Evolutionary conservation across 2,329 filamentous ascomycete genomes (phyloP).

Genomic region (Phialophora chinensis): DNA sequence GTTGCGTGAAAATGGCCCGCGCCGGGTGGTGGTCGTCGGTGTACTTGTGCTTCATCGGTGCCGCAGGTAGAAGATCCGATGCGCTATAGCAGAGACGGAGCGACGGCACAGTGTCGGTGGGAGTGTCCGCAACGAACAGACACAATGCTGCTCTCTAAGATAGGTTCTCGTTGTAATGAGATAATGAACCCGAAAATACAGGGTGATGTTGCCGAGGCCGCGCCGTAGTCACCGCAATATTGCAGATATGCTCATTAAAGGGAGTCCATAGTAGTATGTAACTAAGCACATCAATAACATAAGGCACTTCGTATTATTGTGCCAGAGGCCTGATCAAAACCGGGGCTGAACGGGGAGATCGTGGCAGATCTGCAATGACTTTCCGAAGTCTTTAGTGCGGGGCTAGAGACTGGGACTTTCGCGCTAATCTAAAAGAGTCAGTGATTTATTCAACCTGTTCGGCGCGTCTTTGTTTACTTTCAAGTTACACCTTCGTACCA

Average conservation of each 20-base stretch:
- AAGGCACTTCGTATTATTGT: no score
- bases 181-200: background rate
- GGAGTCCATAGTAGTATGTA: no score
- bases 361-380: background rate
- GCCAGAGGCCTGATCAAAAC: no score
- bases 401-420: background rate
- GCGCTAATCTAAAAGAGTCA: background rate
- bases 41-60: slow-evolving; percentile 21
- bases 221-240: no score
- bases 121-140: background rate
- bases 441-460: background rate
- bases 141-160: background rate
- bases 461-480: background rate
- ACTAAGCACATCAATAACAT: no score
- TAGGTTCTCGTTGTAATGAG: background rate
- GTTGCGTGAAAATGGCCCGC: slow-evolving; percentile 17
- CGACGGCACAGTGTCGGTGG: background rate
- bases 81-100: background rate
- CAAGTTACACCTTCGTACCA: background rate
- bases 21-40: slow-evolving; percentile 17
- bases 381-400: no score
- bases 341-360: no score
- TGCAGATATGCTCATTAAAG: no score
- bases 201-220: background rate
- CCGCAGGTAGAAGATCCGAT: background rate